phyloP scores from a whole-genome alignment of 108 stramenopile genomes.

The Mediolabrus comicus region DNA sequence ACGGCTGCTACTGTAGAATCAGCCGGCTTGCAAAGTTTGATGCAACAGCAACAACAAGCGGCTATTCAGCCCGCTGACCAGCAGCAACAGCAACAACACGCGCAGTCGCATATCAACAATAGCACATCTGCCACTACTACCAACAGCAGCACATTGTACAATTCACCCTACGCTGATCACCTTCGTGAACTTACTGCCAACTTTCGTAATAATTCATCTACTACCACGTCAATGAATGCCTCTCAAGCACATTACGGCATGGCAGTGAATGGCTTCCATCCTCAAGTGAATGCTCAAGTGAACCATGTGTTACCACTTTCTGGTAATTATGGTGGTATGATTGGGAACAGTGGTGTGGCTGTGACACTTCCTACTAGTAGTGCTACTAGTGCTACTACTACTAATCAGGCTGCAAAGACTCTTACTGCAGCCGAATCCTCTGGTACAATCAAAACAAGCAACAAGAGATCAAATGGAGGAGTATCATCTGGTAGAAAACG shows the following conservation, averaged over 20 bases:
- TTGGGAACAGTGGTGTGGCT: background rate
- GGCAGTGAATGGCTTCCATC: slow-evolving; percentile 71
- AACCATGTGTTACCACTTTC: slow-evolving; percentile 36
- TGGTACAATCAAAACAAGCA: background rate
- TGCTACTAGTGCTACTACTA: background rate
- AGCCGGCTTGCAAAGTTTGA: background rate
- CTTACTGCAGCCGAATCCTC: slow-evolving; percentile 9
- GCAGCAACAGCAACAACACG: background rate
- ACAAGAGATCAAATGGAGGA: background rate
- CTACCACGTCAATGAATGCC: too few species aligned
- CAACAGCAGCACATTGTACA: too few species aligned
- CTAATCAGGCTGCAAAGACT: background rate
- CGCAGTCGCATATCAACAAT: background rate
- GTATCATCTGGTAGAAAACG: background rate
- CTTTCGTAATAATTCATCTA: slow-evolving; percentile 2
- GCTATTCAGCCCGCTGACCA: background rate
- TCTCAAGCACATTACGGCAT: slow-evolving; percentile 72
- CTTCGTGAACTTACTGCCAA: slow-evolving; percentile 12
- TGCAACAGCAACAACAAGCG: background rate
- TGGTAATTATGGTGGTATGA: background rate
- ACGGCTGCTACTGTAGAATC: background rate
- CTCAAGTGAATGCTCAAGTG: slow-evolving; percentile 53
- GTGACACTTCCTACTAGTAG: background rate
- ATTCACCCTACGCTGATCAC: slow-evolving; percentile 1
- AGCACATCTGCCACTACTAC: background rate